Conservation (phyloP, 768 basidiomycete genomes). For the Tulasnella sp. region DNA sequence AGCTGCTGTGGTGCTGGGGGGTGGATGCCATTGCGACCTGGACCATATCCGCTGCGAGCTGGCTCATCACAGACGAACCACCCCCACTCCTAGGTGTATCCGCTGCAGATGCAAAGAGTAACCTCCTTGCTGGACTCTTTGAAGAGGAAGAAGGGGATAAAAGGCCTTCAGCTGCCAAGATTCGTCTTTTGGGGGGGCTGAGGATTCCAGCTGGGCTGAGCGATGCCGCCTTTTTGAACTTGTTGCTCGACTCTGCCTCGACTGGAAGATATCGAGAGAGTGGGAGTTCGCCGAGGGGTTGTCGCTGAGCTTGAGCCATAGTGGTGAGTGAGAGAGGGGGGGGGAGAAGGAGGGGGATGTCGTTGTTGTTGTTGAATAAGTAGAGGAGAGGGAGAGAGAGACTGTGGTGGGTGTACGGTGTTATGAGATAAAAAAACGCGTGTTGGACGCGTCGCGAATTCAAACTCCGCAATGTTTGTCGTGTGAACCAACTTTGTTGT, state of each 20-base stretch:
- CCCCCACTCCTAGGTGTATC: neutral
- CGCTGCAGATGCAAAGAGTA: constrained; percentile 6
- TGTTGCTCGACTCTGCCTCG: neutral
- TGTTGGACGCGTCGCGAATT: constrained; percentile 5
- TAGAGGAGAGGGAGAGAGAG: neutral
- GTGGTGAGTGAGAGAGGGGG: neutral
- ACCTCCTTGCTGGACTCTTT: constrained; percentile 16
- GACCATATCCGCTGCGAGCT: neutral
- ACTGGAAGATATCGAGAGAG: constrained; percentile 2
- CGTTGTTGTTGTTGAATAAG: constrained; percentile 1
- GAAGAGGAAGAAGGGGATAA: constrained; percentile 13
- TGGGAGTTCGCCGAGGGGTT: constrained; percentile 14
- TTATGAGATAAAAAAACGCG: constrained; percentile 3
- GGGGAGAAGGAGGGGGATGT: neutral
- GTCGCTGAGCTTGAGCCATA: constrained; percentile 8
- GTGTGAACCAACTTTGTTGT: neutral
- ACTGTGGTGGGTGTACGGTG: neutral
- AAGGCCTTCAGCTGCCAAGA: constrained; percentile 12
- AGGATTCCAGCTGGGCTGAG: constrained; percentile 9
- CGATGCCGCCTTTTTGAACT: constrained; percentile 3
- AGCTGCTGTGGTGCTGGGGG: neutral
- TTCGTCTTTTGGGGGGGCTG: constrained; percentile 15
- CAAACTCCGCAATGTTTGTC: constrained; percentile 6
- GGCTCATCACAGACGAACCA: neutral
- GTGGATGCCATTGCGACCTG: neutral